These are phyloP conservation scores for Suillus spraguei DNA, from an alignment of 768 basidiomycete species.

Conservation along the genomic window DNA sequence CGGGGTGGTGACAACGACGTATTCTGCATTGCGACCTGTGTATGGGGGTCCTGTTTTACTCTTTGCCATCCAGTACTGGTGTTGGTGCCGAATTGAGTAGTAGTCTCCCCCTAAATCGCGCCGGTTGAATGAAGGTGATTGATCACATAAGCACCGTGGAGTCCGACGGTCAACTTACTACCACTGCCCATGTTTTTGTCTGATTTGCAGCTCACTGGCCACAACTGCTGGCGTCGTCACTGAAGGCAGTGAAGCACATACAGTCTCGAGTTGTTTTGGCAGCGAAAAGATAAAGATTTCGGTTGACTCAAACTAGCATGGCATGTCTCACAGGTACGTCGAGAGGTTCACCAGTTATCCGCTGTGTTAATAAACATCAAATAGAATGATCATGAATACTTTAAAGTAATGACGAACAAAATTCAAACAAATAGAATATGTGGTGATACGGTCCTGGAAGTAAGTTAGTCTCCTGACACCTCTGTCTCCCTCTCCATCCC, in stretches of 20 bases:
- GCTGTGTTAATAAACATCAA: conserved; percentile 4
- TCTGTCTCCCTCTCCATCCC: conserved; percentile 28
- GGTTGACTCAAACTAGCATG: background rate
- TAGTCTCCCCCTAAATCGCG: background rate
- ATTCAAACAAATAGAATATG: background rate
- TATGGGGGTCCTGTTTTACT: conserved; percentile 32
- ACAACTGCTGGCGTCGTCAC: background rate
- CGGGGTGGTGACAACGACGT: conserved; percentile 27
- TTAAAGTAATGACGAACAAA: background rate
- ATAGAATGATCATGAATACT: conserved; percentile 5
- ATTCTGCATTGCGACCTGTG: conserved; percentile 22
- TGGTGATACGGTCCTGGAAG: background rate
- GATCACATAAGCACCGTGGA: background rate
- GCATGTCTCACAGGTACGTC: background rate
- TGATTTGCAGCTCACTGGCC: background rate
- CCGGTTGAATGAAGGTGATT: background rate
- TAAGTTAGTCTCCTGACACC: conserved; percentile 2
- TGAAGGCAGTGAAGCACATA: background rate
- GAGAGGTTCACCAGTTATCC: background rate
- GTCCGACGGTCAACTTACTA: background rate
- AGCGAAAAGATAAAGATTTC: background rate
- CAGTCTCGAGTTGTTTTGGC: background rate
- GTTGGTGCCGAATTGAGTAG: background rate
- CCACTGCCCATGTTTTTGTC: background rate
- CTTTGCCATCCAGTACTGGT: conserved; percentile 8